These are phyloP conservation scores for Citeromyces hawaiiensis DNA, from an alignment of 1,139 yeast species.

Conservation along the genomic window DNA sequence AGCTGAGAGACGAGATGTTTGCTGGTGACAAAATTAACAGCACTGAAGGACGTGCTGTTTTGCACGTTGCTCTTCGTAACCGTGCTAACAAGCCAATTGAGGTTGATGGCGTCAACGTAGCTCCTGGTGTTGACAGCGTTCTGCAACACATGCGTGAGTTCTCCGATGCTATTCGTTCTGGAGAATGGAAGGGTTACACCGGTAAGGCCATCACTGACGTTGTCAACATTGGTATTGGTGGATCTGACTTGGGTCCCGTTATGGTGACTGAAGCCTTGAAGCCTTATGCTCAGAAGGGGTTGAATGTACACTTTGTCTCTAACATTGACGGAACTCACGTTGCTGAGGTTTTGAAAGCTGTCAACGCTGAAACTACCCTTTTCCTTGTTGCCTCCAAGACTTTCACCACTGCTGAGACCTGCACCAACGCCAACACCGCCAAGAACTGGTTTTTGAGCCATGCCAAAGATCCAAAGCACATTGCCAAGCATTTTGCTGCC, in stretches of 20 bases:
- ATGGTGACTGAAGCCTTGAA: conserved; percentile 98
- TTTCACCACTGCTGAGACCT: conserved; percentile 96
- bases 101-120: conserved; percentile 83
- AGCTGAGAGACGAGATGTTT: conserved; percentile 82
- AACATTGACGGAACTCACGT: conserved; percentile 97
- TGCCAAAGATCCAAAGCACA: conserved; percentile 41
- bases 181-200: conserved; percentile 93
- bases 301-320: conserved; percentile 85
- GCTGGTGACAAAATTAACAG: conserved; percentile 87
- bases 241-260: conserved; percentile 97
- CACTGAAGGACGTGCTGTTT: conserved; percentile 95
- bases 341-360: conserved; percentile 71
- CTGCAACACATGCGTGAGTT: conserved; percentile 94
- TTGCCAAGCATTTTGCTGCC: conserved; percentile 96
- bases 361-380: conserved; percentile 84
- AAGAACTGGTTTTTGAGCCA: conserved; percentile 79
- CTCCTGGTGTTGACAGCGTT: conserved; percentile 82
- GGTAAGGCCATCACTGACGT: conserved; percentile 89
- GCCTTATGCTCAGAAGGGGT: conserved; percentile 66
- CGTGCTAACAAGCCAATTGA: conserved; percentile 68
- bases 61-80: conserved; percentile 93
- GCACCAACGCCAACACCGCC: conserved; percentile 90
- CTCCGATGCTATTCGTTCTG: conserved; percentile 78
- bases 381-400: conserved; percentile 95
- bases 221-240: conserved; percentile 97